Evolutionary conservation across 208 protist genomes (phyloP), one percentile per base, ranked within the genome.

Genomic region (Sergeia podlipaevii): DNA sequence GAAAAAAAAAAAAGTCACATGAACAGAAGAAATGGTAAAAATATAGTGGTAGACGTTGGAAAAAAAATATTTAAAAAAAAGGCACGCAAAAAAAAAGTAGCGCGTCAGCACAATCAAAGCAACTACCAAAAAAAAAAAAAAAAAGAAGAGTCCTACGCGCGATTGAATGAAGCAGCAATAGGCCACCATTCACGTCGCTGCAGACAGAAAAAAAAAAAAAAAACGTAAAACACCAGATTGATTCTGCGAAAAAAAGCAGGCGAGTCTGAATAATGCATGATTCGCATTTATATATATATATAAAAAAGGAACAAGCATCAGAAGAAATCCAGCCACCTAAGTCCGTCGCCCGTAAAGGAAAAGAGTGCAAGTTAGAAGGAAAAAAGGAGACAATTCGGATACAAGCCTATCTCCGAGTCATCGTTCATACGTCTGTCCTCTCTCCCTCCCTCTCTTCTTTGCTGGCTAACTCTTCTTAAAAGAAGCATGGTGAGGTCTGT

Each of bases 71-170:
- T 23, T 46, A 13, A 36, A 13, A 38, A 21, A 43, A 18, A 60
- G 27, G 2, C 10, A 57, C 24, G 27, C 8, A 64, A 49, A 20
- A 39, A 39, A 11, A 7, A 39, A 42, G 33, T 3, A 8, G 42
- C 20, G 37, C 34, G 8, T 6, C 42, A 21, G 21, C 23, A 45
- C 28, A 56, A 43, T 20, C 44, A 18, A 59, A 21, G 20, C 18
- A 50, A 34, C 20, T 43, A n/a, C 28, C 44, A 59, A 4, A 56
- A 50, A 11, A 33, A 56, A 60, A 13, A 56, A 56, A 23, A 56
- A 56, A 56, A 23, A 56, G 42, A 10, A 46, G 32, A 33, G 33
- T 15, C 42, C n/a, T 56, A 46, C 42, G 34, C 29, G 15, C 15
- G 11, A 15, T 48, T 50, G 34, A n/a, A n/a, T 45, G 39, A 20